These are phyloP conservation scores for Mallotus nudiflorus DNA, from an alignment of 345 rosid genomes.

Conservation along the genomic window DNA sequence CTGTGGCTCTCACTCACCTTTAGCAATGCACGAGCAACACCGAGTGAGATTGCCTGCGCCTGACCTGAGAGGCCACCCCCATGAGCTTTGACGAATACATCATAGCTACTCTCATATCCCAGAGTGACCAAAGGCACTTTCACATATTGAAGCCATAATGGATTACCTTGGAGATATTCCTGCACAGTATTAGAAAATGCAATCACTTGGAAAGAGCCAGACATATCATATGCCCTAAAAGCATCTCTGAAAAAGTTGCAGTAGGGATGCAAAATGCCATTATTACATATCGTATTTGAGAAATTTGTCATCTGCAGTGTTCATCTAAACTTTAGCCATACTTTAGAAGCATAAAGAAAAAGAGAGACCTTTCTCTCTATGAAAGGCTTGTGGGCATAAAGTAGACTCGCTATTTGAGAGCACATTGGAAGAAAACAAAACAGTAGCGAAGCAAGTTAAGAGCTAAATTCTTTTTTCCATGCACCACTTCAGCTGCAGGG, in stretches of 20 bases:
- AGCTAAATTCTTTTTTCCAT: neutral
- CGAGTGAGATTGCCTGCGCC: slow-evolving; percentile 92
- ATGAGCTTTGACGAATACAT: slow-evolving; percentile 88
- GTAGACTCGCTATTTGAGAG: neutral
- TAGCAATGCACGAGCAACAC: slow-evolving; percentile 82
- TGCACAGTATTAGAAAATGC: slow-evolving; percentile 28
- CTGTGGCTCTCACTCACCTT: slow-evolving; percentile 80
- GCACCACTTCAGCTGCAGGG: neutral
- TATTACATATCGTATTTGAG: neutral
- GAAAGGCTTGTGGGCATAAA: neutral
- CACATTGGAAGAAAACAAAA: neutral
- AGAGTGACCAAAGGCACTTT: slow-evolving; percentile 73
- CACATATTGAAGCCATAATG: slow-evolving; percentile 84
- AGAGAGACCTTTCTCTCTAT: neutral
- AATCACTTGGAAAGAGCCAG: neutral
- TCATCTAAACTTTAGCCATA: neutral
- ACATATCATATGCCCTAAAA: neutral
- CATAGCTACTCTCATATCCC: slow-evolving; percentile 85
- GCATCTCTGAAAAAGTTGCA: neutral
- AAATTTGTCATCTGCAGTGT: no score
- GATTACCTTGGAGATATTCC: slow-evolving; percentile 99
- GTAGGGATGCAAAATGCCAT: neutral
- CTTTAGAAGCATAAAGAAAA: neutral
- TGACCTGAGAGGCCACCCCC: slow-evolving; percentile 97
- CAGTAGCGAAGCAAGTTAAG: neutral